Evolutionary conservation across 2,329 filamentous ascomycete species (phyloP).

Genomic region (Zasmidium angulare): DNA sequence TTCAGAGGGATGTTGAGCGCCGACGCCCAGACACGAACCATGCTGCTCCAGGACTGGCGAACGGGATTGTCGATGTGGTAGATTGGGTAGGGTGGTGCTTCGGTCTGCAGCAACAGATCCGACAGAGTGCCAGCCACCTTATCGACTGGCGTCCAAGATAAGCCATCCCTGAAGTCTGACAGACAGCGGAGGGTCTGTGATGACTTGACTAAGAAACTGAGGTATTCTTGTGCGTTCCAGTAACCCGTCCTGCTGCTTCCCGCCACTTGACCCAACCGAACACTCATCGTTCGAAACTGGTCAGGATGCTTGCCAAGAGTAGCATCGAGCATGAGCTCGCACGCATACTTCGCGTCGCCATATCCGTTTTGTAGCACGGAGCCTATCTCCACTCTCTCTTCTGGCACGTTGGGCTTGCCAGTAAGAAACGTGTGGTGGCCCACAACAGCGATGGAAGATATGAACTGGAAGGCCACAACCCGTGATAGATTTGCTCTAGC

Average conservation of each 20-base stretch:
- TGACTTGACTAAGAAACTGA: constrained; percentile 53
- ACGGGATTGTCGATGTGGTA: constrained; percentile 51
- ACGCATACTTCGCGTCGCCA: constrained; percentile 53
- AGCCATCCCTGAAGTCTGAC: constrained; percentile 42
- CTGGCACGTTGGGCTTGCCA: constrained; percentile 40
- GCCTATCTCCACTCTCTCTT: constrained; percentile 43
- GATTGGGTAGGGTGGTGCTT: constrained; percentile 30
- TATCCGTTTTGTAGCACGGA: constrained; percentile 50
- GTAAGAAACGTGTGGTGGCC: constrained; percentile 34
- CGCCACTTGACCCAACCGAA: constrained; percentile 55
- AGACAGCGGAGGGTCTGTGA: constrained; percentile 47
- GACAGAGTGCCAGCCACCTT: constrained; percentile 36
- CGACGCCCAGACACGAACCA: constrained; percentile 37
- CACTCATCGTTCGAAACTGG: constrained; percentile 45
- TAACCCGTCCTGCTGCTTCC: constrained; percentile 50
- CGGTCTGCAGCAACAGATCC: constrained; percentile 35
- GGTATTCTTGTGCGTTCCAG: constrained; percentile 57
- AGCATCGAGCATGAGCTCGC: constrained; percentile 51
- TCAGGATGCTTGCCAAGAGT: constrained; percentile 47
- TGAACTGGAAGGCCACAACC: constrained; percentile 37
- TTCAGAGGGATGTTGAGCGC: constrained; percentile 32
- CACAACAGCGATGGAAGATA: constrained; percentile 46
- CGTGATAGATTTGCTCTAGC: not conserved
- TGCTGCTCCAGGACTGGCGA: constrained; percentile 42
- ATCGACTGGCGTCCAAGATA: constrained; percentile 52